phyloP scores from a whole-genome alignment of 73 alveolate species.

The Paramecium biaurelia region DNA sequence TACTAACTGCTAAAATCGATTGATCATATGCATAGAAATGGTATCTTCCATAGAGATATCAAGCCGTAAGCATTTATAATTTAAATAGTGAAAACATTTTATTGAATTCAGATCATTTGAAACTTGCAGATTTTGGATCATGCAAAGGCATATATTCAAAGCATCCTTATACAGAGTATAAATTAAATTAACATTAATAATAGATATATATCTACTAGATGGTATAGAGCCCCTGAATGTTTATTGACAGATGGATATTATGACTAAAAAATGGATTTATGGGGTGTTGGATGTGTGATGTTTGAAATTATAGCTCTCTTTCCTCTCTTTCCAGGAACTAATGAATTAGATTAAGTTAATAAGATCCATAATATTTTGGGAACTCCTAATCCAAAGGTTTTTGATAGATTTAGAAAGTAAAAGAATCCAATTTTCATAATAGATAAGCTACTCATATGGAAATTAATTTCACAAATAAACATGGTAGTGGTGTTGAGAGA shows the following conservation, averaged over 20 bases:
- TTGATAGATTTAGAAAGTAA: slow-evolving; percentile 78
- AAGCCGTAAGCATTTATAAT: slow-evolving; percentile 68
- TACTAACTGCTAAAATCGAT: slow-evolving; percentile 86
- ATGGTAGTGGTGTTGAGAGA: slow-evolving; percentile 89
- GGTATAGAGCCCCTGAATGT: slow-evolving; percentile 99
- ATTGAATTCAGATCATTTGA: slow-evolving; percentile 66
- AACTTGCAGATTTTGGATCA: slow-evolving; percentile 95
- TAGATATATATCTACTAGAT: slow-evolving; percentile 88
- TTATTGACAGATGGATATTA: slow-evolving; percentile 99
- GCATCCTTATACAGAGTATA: slow-evolving; percentile 93
- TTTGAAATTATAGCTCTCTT: slow-evolving; percentile 92
- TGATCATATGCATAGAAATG: slow-evolving; percentile 97
- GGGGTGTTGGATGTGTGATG: slow-evolving; percentile 99
- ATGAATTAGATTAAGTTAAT: slow-evolving; percentile 95
- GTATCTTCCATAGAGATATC: slow-evolving; percentile 95
- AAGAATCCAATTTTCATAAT: background rate
- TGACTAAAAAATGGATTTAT: slow-evolving; percentile 97
- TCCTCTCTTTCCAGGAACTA: slow-evolving; percentile 98
- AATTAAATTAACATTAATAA: background rate
- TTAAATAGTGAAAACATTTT: slow-evolving; percentile 61
- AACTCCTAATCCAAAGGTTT: slow-evolving; percentile 90
- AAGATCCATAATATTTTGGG: slow-evolving; percentile 97
- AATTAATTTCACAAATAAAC: slow-evolving; percentile 81
- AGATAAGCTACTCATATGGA: slow-evolving; percentile 86
- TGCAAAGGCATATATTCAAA: slow-evolving; percentile 93